These are phyloP conservation scores for Exidia glandulosa DNA, from an alignment of 768 basidiomycete species.

Conservation along the genomic window DNA sequence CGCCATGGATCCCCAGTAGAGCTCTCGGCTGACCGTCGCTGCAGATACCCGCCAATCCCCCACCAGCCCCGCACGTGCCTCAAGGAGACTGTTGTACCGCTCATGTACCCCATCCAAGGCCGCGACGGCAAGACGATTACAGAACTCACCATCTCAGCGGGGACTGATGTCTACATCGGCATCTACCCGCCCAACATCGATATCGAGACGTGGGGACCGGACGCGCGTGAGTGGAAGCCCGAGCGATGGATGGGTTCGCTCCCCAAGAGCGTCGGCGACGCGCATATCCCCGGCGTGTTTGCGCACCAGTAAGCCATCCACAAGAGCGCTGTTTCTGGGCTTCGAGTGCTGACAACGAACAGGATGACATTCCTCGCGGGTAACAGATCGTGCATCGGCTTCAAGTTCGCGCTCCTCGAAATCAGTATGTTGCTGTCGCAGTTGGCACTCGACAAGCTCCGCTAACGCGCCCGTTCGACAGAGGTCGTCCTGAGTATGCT, in stretches of 20 bases:
- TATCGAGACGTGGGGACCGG: conserved; percentile 29
- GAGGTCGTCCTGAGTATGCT: conserved; percentile 31
- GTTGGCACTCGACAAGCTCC: no score
- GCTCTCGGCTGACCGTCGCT: no score
- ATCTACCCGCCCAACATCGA: conserved; percentile 23
- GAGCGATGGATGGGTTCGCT: conserved; percentile 32
- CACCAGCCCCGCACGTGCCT: no score
- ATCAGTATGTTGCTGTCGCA: conserved; percentile 30
- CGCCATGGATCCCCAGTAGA: no score
- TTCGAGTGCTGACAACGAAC: no score
- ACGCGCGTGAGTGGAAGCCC: conserved; percentile 31
- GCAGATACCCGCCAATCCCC: no score
- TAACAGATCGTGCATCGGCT: conserved; percentile 39
- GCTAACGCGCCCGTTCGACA: conserved; percentile 9
- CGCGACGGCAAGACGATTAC: conserved; percentile 3
- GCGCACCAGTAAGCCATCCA: conserved; percentile 31
- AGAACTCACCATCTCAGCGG: conserved; percentile 18
- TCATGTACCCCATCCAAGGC: neutral
- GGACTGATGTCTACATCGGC: conserved; percentile 14
- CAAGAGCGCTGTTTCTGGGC: no score
- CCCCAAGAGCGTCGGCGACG: conserved; percentile 11
- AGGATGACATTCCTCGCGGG: conserved; percentile 52
- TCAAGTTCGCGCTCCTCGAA: conserved; percentile 45
- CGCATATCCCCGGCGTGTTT: conserved; percentile 39
- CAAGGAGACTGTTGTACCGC: neutral